These are phyloP conservation scores for Phytopythium montanum DNA, from an alignment of 352 stramenopile genomes.

Conservation along the genomic window DNA sequence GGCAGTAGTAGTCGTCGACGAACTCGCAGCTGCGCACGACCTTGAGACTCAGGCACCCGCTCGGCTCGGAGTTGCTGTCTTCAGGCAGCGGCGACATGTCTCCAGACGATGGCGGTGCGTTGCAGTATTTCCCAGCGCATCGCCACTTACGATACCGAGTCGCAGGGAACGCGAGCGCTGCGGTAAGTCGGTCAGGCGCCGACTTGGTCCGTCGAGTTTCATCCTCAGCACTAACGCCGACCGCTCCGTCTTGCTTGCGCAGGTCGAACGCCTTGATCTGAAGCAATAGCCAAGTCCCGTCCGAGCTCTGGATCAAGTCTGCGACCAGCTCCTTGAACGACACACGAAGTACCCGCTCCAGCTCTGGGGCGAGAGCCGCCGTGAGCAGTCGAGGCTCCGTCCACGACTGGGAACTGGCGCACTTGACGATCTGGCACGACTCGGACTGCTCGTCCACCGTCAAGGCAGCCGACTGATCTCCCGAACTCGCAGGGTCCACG, in stretches of 20 bases:
- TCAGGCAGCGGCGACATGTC: slow-evolving; percentile 3
- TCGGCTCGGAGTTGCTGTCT: slow-evolving; percentile 18
- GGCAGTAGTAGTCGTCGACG: slow-evolving; percentile 38
- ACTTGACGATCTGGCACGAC: slow-evolving; percentile 60
- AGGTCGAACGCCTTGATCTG: slow-evolving; percentile 68
- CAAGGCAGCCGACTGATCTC: background rate
- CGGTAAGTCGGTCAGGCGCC: slow-evolving; percentile 39
- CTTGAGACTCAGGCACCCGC: slow-evolving; percentile 61
- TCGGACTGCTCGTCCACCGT: slow-evolving; percentile 13
- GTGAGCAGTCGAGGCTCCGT: slow-evolving; percentile 32
- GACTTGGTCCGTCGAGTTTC: slow-evolving; percentile 28
- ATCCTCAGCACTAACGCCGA: background rate
- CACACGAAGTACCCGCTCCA: slow-evolving; percentile 37
- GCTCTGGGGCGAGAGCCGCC: slow-evolving; percentile 21
- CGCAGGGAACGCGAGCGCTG: slow-evolving; percentile 2
- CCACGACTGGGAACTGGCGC: slow-evolving; percentile 48
- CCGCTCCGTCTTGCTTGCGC: slow-evolving; percentile 11
- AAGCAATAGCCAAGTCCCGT: slow-evolving; percentile 58
- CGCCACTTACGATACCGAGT: slow-evolving; percentile 45
- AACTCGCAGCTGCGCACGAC: slow-evolving; percentile 66
- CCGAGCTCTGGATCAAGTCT: slow-evolving; percentile 50
- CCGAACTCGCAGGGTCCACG: background rate
- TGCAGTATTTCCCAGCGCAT: slow-evolving; percentile 39
- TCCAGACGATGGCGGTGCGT: slow-evolving; percentile 2
- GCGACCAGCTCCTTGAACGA: slow-evolving; percentile 46